Conservation (phyloP, 208 protist genomes). For the Wallacemonas rigidus region DNA sequence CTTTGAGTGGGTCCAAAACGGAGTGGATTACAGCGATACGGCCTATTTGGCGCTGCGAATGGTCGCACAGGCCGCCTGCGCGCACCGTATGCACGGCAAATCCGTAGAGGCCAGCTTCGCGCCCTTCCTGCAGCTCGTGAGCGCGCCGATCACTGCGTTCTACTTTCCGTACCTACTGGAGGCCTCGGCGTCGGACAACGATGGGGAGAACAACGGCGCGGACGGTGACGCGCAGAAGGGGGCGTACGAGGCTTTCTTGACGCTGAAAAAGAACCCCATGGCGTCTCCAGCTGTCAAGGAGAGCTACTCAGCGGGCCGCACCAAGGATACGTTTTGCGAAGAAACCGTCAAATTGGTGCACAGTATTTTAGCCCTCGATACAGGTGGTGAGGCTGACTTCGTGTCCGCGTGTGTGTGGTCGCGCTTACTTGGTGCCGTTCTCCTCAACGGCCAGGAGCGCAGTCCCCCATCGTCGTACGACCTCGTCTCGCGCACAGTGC, state of each 20-base stretch:
- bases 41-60: conserved; percentile 60
- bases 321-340: conserved; percentile 34
- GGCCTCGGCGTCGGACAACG: not conserved
- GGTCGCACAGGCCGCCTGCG: conserved; percentile 41
- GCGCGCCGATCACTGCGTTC: conserved; percentile 46
- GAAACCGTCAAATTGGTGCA: conserved; percentile 33
- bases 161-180: conserved; percentile 66
- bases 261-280: conserved; percentile 28
- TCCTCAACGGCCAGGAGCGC: conserved; percentile 85
- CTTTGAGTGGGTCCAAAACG: conserved; percentile 59
- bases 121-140: conserved; percentile 58
- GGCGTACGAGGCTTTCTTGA: conserved; percentile 16
- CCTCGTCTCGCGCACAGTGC: conserved; percentile 33
- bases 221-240: not conserved
- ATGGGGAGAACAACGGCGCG: not conserved
- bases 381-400: conserved; percentile 33
- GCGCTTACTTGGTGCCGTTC: conserved; percentile 63
- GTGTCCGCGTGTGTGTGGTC: conserved; percentile 41
- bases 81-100: conserved; percentile 33
- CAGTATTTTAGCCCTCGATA: conserved; percentile 36
- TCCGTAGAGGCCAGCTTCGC: conserved; percentile 33
- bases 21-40: conserved; percentile 76
- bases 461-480: conserved; percentile 59
- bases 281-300: conserved; percentile 18
- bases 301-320: conserved; percentile 20